Evolutionary conservation across 2,329 filamentous ascomycete species (phyloP).

Genomic region (Microascus cirrosus): DNA sequence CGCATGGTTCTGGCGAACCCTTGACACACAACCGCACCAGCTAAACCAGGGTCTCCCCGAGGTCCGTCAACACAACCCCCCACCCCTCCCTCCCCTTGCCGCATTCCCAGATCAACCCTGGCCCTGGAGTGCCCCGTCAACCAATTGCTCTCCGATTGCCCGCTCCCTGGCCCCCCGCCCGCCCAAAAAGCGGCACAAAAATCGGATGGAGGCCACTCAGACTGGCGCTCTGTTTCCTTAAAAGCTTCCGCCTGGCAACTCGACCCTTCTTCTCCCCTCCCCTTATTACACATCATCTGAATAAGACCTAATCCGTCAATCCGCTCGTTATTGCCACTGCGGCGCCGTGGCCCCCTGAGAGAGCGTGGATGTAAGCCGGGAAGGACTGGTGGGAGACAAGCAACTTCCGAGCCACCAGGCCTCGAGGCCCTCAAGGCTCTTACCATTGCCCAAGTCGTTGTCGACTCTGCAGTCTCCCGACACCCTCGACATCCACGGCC

Average conservation of each 20-base stretch:
- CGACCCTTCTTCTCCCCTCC: conserved; percentile 14
- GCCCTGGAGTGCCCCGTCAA: background rate
- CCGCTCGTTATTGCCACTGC: conserved; percentile 12
- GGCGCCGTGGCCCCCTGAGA: conserved; percentile 7
- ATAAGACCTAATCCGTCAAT: conserved; percentile 18
- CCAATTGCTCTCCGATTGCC: conserved; percentile 3
- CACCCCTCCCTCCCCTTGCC: conserved; percentile 2
- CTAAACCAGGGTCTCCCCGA: conserved; percentile 3
- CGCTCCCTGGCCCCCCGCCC: conserved; percentile 9
- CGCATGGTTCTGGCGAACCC: background rate
- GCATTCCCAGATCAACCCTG: conserved; percentile 3
- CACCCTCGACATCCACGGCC: conserved; percentile 31
- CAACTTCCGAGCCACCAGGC: conserved; percentile 16
- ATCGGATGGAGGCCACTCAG: conserved; percentile 27
- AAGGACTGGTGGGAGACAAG: conserved; percentile 1
- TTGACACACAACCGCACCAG: conserved; percentile 4
- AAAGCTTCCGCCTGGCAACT: conserved; percentile 2
- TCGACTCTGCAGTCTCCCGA: conserved; percentile 33
- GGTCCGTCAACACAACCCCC: background rate
- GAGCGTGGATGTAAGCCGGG: conserved; percentile 10
- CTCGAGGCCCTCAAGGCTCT: conserved; percentile 14
- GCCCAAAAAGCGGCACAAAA: conserved; percentile 39
- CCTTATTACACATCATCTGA: conserved; percentile 17
- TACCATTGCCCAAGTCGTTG: conserved; percentile 13
- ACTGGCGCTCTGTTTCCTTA: conserved; percentile 2